Evolutionary conservation across 352 stramenopile species (phyloP).

Genomic region (Phytophthora aleatoria): DNA sequence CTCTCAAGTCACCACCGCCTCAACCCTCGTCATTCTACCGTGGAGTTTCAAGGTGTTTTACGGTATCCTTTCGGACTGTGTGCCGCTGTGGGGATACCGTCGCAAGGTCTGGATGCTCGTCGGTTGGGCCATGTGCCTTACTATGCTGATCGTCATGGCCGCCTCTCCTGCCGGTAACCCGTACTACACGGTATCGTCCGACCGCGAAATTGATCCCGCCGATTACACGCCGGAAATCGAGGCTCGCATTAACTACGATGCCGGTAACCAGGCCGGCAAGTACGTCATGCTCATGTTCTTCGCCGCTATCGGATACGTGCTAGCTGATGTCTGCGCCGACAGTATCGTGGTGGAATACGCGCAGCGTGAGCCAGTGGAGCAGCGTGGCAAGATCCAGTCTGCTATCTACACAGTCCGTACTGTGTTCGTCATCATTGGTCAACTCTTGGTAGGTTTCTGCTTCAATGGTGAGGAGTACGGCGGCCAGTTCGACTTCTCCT

Average conservation of each 20-base stretch:
- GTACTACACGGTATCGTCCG: constrained; percentile 15
- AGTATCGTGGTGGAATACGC: constrained; percentile 44
- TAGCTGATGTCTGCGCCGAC: constrained; percentile 56
- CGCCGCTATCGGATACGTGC: constrained; percentile 57
- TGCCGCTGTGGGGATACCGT: neutral
- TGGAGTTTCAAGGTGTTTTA: constrained; percentile 2
- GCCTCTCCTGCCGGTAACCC: neutral
- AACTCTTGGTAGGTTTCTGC: constrained; percentile 24
- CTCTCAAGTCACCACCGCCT: neutral
- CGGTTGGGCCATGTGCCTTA: neutral
- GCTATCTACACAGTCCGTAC: constrained; percentile 39
- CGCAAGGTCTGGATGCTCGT: neutral
- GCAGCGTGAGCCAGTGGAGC: constrained; percentile 36
- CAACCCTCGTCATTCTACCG: neutral
- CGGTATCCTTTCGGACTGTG: neutral
- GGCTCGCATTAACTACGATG: constrained; percentile 26
- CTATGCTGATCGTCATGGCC: constrained; percentile 2
- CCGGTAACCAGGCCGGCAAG: constrained; percentile 24
- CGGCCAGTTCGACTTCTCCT: constrained; percentile 25
- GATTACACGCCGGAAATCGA: constrained; percentile 29
- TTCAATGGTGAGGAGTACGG: constrained; percentile 37
- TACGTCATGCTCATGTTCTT: constrained; percentile 56
- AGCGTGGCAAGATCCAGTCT: constrained; percentile 44
- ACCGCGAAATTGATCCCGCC: constrained; percentile 20
- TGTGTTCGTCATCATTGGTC: constrained; percentile 28